These are phyloP conservation scores for Pistacia integerrima DNA, from an alignment of 345 rosid species.

Conservation along the genomic window DNA sequence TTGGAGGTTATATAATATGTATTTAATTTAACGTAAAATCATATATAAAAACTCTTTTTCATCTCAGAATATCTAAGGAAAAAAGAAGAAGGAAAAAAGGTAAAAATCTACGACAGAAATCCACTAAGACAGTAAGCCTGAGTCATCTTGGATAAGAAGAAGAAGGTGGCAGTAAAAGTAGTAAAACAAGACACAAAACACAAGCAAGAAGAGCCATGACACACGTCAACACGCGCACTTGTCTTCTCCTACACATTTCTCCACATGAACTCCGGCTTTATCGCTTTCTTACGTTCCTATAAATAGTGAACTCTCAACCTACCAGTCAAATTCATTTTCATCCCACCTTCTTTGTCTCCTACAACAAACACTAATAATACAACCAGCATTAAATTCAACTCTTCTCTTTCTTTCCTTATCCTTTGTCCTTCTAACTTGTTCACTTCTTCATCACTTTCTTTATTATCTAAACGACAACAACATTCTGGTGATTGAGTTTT, in stretches of 20 bases:
- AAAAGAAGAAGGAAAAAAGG: not conserved
- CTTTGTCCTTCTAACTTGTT: too few relatives aligned
- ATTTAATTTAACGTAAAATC: too few relatives aligned
- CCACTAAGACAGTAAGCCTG: not conserved
- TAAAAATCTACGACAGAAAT: not conserved
- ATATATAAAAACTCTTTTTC: too few relatives aligned
- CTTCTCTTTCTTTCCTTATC: too few relatives aligned
- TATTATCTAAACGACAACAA: not conserved
- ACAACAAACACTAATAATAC: not conserved
- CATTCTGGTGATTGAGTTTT: not conserved
- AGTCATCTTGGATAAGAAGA: not conserved
- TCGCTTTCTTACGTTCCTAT: not conserved
- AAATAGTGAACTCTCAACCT: not conserved
- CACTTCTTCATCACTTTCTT: not conserved
- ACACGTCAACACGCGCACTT: slow-evolving; percentile 29
- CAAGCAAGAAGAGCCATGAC: slow-evolving; percentile 12
- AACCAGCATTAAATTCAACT: not conserved
- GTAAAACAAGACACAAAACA: not conserved
- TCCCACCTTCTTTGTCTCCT: not conserved
- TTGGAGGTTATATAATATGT: too few relatives aligned
- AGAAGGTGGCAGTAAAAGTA: not conserved
- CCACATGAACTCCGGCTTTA: slow-evolving; percentile 8
- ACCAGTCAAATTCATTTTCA: not conserved
- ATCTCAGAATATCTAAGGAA: too few relatives aligned
- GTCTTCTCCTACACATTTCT: slow-evolving; percentile 5